Evolutionary conservation across 345 rosid species (phyloP).

Genomic region (Physaria fendleri): DNA sequence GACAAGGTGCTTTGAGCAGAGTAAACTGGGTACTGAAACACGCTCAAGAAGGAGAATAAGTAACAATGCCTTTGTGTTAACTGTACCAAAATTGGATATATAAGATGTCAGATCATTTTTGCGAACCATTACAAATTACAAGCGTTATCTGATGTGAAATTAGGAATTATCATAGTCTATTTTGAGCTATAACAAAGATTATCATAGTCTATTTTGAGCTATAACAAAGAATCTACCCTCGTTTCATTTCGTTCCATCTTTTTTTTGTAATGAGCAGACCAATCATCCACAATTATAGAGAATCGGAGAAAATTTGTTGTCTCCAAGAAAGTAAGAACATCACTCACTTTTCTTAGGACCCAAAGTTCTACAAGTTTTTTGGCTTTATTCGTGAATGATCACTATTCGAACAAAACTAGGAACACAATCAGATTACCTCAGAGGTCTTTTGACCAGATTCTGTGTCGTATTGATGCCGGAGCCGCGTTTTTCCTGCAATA

Average conservation of each 20-base stretch:
- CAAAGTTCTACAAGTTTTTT: too few species aligned
- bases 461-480: conserved; percentile 27
- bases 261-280: too few species aligned
- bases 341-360: background rate
- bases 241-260: too few species aligned
- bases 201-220: conserved; percentile 2
- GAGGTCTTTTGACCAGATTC: conserved; percentile 40
- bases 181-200: too few species aligned
- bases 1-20: background rate
- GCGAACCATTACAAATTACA: background rate
- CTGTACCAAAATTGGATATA: background rate
- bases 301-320: background rate
- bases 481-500: conserved; percentile 23
- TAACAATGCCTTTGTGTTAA: background rate
- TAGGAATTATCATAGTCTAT: background rate
- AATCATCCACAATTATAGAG: too few species aligned
- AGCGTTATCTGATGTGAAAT: background rate
- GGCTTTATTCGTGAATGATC: background rate
- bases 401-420: background rate
- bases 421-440: conserved; percentile 34
- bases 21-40: background rate
- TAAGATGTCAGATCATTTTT: conserved; percentile 1
- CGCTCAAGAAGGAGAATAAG: background rate
- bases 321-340: too few species aligned
- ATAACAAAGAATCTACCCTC: background rate